Conservation (phyloP, 495 filamentous ascomycete genomes). For the Poronia punctata region DNA sequence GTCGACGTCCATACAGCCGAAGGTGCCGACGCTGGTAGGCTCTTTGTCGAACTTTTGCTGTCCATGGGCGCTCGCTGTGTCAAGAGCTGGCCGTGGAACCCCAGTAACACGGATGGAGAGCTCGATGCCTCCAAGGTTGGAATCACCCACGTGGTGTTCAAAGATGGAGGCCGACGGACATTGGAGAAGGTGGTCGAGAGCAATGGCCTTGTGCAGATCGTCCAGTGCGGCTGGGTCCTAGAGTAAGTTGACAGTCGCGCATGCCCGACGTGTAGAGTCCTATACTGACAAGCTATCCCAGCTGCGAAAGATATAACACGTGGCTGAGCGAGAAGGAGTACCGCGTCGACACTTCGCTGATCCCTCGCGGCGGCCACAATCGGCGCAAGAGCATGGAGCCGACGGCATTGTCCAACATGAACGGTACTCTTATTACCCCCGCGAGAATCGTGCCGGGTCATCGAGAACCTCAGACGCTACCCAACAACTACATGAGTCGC, state of each 20-base stretch:
- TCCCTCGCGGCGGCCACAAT: constrained; percentile 70
- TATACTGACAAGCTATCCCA: constrained; percentile 25
- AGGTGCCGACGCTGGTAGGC: constrained; percentile 74
- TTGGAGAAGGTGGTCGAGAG: constrained; percentile 78
- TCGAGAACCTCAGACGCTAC: constrained; percentile 35
- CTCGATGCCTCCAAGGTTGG: constrained; percentile 53
- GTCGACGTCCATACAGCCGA: constrained; percentile 92
- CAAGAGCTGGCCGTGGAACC: constrained; percentile 82
- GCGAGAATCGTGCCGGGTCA: constrained; percentile 21
- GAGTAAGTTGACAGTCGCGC: no score
- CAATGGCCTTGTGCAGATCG: constrained; percentile 69
- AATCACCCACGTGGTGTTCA: constrained; percentile 93
- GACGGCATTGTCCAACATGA: constrained; percentile 63
- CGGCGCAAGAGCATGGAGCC: constrained; percentile 92
- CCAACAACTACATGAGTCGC: constrained; percentile 37
- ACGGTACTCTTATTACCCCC: constrained; percentile 53
- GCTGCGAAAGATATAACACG: constrained; percentile 71
- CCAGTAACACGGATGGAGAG: constrained; percentile 28
- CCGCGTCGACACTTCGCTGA: constrained; percentile 58
- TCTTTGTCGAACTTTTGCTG: constrained; percentile 74
- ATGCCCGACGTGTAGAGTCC: background rate
- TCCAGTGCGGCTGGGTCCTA: constrained; percentile 82
- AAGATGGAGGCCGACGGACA: constrained; percentile 82
- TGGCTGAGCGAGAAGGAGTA: constrained; percentile 69
- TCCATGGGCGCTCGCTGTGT: constrained; percentile 84